Evolutionary conservation across 768 basidiomycete species (phyloP).

Genomic region (Lactarius hatsudake): DNA sequence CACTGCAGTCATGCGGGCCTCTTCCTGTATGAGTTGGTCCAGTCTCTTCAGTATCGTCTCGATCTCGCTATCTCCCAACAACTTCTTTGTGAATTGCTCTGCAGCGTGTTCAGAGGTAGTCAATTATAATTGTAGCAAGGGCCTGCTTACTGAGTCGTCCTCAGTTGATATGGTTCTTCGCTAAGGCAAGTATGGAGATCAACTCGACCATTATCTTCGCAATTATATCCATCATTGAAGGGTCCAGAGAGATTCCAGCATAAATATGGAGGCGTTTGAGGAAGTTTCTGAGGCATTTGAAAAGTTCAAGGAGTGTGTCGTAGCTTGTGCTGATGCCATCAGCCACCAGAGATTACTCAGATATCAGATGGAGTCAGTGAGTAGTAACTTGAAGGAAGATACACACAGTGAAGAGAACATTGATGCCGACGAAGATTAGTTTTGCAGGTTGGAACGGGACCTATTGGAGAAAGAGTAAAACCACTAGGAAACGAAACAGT

Average conservation of each 20-base stretch:
- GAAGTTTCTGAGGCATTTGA: conserved; percentile 2
- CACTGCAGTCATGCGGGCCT: conserved; percentile 2
- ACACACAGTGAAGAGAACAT: conserved; percentile 3
- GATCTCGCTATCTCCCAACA: conserved; percentile 8
- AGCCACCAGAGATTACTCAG: not conserved
- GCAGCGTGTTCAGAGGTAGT: not conserved
- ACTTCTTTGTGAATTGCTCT: conserved; percentile 11
- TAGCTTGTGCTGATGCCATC: conserved; percentile 9
- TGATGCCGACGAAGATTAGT: not conserved
- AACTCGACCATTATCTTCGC: conserved; percentile 13
- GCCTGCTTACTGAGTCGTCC: conserved; percentile 8
- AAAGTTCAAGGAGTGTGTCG: conserved; percentile 15
- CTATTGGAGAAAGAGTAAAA: not conserved
- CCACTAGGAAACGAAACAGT: not conserved
- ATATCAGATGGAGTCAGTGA: not conserved
- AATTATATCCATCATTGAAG: conserved; percentile 2
- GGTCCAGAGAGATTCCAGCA: not conserved
- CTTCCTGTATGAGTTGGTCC: conserved; percentile 13
- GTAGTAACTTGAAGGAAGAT: not conserved
- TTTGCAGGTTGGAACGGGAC: not conserved
- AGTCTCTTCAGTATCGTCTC: conserved; percentile 1
- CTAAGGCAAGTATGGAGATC: conserved; percentile 6
- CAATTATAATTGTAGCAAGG: not conserved
- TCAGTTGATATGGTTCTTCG: conserved; percentile 5
- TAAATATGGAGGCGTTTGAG: conserved; percentile 9